Evolutionary conservation across 768 basidiomycete species (phyloP).

Genomic region (Trametes coccinea): DNA sequence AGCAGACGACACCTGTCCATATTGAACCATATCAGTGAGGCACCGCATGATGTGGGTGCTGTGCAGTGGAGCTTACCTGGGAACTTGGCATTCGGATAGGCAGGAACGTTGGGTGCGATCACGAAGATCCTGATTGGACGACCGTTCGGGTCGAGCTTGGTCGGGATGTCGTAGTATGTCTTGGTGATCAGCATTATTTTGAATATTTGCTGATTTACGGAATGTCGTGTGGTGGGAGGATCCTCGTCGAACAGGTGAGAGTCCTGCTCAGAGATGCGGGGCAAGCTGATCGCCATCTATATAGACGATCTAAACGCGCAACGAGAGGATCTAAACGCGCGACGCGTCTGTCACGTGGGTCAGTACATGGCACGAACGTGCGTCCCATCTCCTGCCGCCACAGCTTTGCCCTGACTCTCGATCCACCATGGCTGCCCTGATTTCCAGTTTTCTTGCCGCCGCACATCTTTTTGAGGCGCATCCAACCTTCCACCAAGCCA

Average conservation of each 20-base stretch:
- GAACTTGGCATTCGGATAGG: slow-evolving; percentile 89
- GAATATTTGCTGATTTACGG: too few relatives aligned
- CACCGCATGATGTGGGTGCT: slow-evolving; percentile 19
- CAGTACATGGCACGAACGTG: slow-evolving; percentile 25
- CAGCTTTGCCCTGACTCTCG: not conserved
- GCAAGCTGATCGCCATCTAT: too few relatives aligned
- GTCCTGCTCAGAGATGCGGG: not conserved
- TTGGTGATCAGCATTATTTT: slow-evolving; percentile 78
- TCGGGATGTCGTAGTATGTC: slow-evolving; percentile 74
- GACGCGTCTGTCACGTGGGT: slow-evolving; percentile 18
- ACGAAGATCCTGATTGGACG: slow-evolving; percentile 79
- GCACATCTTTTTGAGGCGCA: not conserved
- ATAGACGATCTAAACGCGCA: not conserved
- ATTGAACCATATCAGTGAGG: slow-evolving; percentile 67
- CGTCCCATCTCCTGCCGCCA: slow-evolving; percentile 3
- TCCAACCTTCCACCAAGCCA: not conserved
- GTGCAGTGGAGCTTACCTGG: slow-evolving; percentile 52
- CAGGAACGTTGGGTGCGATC: slow-evolving; percentile 74
- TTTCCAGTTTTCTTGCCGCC: not conserved
- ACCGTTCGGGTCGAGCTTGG: slow-evolving; percentile 58
- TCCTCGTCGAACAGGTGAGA: not conserved
- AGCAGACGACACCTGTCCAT: slow-evolving; percentile 72
- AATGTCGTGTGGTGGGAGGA: not conserved
- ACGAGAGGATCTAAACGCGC: not conserved
- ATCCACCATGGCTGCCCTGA: slow-evolving; percentile 7